A percentile compares a stretch with the other conserved stretches of the same genome.
Conservation (phyloP, 148 eudicot genomes). For the Camellia japonica region DNA sequence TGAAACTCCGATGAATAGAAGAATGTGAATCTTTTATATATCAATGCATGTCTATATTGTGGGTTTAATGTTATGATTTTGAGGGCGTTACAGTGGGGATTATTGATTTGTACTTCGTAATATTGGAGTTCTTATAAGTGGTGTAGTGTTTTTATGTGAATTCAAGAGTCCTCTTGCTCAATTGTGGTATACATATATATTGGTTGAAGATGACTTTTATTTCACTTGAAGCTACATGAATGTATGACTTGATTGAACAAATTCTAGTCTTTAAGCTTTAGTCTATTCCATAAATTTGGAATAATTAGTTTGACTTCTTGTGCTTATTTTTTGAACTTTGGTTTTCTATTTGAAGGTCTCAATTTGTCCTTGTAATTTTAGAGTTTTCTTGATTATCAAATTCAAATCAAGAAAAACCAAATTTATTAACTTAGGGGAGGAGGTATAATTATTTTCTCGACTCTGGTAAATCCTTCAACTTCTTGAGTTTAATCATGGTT, state of each 20-base stretch:
- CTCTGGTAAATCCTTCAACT: neutral
- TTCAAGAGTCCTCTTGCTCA: neutral
- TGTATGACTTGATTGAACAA: neutral
- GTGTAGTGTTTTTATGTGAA: neutral
- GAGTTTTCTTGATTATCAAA: neutral
- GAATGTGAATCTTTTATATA: too few species aligned
- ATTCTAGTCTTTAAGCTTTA: neutral
- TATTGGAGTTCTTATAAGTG: neutral
- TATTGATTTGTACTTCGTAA: too few species aligned
- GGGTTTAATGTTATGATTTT: too few species aligned
- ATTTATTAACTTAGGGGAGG: neutral
- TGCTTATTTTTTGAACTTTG: neutral
- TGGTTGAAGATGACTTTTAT: neutral
- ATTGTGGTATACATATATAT: neutral
- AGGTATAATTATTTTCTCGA: neutral
- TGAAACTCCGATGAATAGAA: too few species aligned
- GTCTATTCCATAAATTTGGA: neutral
- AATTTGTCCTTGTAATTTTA: neutral
- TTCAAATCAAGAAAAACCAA: neutral
- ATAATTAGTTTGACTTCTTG: neutral
- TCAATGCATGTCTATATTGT: too few species aligned
- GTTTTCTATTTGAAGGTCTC: neutral
- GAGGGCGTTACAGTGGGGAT: too few species aligned
- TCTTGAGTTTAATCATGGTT: too few species aligned
- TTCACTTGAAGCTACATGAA: neutral